Evolutionary conservation across 345 rosid genomes (phyloP), one percentile per base, ranked within the genome.

Genomic region (Excoecaria agallocha): DNA sequence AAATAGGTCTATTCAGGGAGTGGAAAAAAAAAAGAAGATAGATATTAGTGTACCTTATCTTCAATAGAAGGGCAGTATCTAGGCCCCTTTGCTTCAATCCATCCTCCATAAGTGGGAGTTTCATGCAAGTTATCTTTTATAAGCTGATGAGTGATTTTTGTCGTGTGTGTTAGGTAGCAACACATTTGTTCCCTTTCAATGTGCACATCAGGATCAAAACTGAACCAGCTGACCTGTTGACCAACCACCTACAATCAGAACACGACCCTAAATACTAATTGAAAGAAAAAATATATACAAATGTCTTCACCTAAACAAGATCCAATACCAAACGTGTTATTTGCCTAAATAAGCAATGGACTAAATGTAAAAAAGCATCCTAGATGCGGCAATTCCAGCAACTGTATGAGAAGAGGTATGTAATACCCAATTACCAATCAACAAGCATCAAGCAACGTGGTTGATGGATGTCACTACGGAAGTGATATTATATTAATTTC

Each of bases 21-120:
- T 41, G n/a, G 48, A n/a, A 54, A 6, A n/a, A 54, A 6, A 68
- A 66, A 72, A 65, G 25, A 25, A 45, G 76, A 72, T 10, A 48
- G 3, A 70, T 15, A 72, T 39, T 12, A 51, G 37, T 50, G 58
- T 80, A 92, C 98, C 97, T 94, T 94, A 80, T 94, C 97, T 81
- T 94, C 98, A 66, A 94, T 94, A 58, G 97, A 91, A 83, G 97
- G 98, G 84, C 97, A 94, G 84, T 94, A 92, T 85, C 98, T 83
- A 78, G 97, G 97, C 72, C 98, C 98, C 83, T 91, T 94, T 49
- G 98, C 95, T 86, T 94, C 97, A 67, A 92, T 91, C 98, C 98
- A 94, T 73, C 98, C 98, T 74, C 98, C 98, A 86, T 94, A 92
- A 70, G 98, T 94, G 76, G 97, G 98, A 78, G 97, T 92, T 81